Evolutionary conservation across 495 filamentous ascomycete genomes (phyloP), one percentile per base, ranked within the genome.

Genomic region (Halenospora varia): DNA sequence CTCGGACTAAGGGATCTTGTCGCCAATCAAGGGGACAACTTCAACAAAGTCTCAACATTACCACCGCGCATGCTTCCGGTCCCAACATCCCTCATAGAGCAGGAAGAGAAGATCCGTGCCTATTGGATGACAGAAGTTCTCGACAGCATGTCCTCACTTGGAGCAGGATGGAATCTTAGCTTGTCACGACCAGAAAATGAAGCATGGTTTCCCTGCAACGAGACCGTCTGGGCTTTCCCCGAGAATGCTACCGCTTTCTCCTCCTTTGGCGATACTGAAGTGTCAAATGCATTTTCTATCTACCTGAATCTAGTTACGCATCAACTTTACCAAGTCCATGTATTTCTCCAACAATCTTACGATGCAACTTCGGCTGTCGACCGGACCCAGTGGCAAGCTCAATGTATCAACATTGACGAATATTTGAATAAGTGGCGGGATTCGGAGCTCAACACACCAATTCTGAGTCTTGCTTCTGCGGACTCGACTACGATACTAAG

Each of bases 121-220:
- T 70, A 67, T 48, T 71, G 69, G 69, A 71, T 71, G 69, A 64
- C 60, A 10, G 68, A 71, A 60, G 61, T 69, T 20, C 64, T 71
- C 10, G 69, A 71, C 40, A 60, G 64, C 20, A 62, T 66, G 22
- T 67, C 66, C 2, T 62, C 66, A 9, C 48, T 71, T 8, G 69
- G 69, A 19, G 66, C 64, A n/a, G 57, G 59, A 17, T 70, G 68
- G 62, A 66, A 68, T 44, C 41, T 66, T 25, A 51, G 57, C 42
- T 51, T 62, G 25, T 60, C 60, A 20, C 56, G 25, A 18, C 50
- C 50, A 3, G 50, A 35, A 23, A 40, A 52, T 52, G 25, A 52
- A 17, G 50, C 50, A 52, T 52, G 50, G 50, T 52, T 52, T 52
- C 50, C 50, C 8, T 52, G 50, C 25, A 52, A 52, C 18, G 50